Conservation (phyloP, 1,139 yeast genomes). For the Chernovozyma sophiae-reginae region DNA sequence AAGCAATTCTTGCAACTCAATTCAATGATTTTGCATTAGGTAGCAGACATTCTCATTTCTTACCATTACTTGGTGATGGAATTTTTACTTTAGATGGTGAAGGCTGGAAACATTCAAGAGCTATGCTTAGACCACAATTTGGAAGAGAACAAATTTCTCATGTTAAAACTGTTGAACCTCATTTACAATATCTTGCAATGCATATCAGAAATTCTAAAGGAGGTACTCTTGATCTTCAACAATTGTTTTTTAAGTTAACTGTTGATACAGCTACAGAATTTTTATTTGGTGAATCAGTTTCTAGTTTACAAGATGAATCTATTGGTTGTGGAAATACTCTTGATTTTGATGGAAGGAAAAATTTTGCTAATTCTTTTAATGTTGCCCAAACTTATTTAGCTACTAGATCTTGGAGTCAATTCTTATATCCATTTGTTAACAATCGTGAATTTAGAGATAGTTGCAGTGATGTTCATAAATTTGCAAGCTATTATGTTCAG, state of each 20-base stretch:
- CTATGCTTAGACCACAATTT: slow-evolving; percentile 54
- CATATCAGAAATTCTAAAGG: slow-evolving; percentile 24
- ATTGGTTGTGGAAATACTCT: slow-evolving; percentile 20
- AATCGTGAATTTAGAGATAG: slow-evolving; percentile 26
- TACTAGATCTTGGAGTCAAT: slow-evolving; percentile 25
- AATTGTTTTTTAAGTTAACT: slow-evolving; percentile 34
- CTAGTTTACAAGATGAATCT: slow-evolving; percentile 25
- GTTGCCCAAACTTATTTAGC: slow-evolving; percentile 27
- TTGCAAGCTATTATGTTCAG: slow-evolving; percentile 31
- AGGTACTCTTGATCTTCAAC: slow-evolving; percentile 30
- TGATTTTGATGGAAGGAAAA: slow-evolving; percentile 18
- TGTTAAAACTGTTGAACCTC: slow-evolving; percentile 41
- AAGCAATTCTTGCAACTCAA: slow-evolving; percentile 35
- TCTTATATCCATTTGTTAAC: slow-evolving; percentile 25
- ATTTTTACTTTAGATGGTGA: slow-evolving; percentile 54
- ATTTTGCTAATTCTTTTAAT: slow-evolving; percentile 26
- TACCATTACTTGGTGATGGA: slow-evolving; percentile 50
- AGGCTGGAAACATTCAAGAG: slow-evolving; percentile 54
- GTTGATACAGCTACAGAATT: slow-evolving; percentile 42
- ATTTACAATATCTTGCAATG: slow-evolving; percentile 33
- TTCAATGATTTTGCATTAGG: slow-evolving; percentile 51
- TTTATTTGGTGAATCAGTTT: slow-evolving; percentile 36
- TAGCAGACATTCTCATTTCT: slow-evolving; percentile 32
- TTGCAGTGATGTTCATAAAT: slow-evolving; percentile 28
- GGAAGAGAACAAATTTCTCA: slow-evolving; percentile 49